Percentiles rank a stretch among this genome's conserved stretches.
phyloP scores from a whole-genome alignment of 2,329 filamentous ascomycete genomes.

The Stagonosporopsis rhizophila region DNA sequence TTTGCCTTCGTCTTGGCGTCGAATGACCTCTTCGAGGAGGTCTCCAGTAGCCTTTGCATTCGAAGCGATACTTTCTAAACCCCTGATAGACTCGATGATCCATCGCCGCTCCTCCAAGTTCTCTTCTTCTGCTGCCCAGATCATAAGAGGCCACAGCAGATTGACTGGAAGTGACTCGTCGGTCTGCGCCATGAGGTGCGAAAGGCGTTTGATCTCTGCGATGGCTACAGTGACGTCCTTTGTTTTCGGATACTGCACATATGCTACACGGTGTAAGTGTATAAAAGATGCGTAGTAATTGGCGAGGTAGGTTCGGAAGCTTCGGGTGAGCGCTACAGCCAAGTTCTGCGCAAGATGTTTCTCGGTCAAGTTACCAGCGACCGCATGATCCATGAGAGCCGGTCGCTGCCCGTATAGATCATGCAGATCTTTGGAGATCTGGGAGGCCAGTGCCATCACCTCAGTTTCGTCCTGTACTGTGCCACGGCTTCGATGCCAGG shows the following conservation, averaged over 20 bases:
- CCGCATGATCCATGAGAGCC: conserved; percentile 63
- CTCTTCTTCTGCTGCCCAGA: conserved; percentile 64
- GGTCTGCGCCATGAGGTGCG: conserved; percentile 54
- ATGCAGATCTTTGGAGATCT: conserved; percentile 60
- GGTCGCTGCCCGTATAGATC: conserved; percentile 60
- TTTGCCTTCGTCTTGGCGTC: conserved; percentile 47
- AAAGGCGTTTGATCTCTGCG: conserved; percentile 57
- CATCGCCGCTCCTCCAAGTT: conserved; percentile 56
- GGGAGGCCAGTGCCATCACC: conserved; percentile 62
- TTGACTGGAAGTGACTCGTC: conserved; percentile 61
- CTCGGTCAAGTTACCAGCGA: conserved; percentile 59
- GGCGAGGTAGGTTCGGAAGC: conserved; percentile 63
- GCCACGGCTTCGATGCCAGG: conserved; percentile 62
- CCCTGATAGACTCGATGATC: conserved; percentile 59
- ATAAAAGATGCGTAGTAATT: conserved; percentile 65
- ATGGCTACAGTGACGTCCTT: conserved; percentile 58
- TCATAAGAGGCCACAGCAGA: conserved; percentile 64
- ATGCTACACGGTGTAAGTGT: conserved; percentile 64
- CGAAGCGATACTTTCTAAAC: conserved; percentile 48
- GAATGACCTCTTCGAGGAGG: conserved; percentile 50
- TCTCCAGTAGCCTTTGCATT: conserved; percentile 52
- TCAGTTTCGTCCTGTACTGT: conserved; percentile 66
- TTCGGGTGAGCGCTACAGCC: conserved; percentile 59
- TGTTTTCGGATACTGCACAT: conserved; percentile 61
- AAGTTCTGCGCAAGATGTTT: conserved; percentile 59